Evolutionary conservation across 441 rosid genomes (phyloP), one percentile per base, ranked within the genome.

Genomic region (Euphorbia celastroides): DNA sequence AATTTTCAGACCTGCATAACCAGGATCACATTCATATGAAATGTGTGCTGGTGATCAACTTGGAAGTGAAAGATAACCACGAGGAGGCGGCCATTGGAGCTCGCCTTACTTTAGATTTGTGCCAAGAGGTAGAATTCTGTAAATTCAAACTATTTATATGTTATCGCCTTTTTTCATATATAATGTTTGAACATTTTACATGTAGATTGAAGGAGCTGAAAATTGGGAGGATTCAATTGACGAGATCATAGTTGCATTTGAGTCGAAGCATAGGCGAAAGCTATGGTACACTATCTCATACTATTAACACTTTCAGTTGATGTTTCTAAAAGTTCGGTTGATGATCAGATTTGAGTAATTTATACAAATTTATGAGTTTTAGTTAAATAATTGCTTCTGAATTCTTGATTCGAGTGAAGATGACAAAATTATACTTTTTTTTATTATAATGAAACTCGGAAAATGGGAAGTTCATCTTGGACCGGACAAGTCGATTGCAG

Each of bases 51-150:
- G 83, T 90, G 68, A 88, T 92, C 75, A 92, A 92, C 84, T 78
- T 93, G 81, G 98, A 93, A 72, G 98, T 93, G 38, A 93, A 90
- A 82, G 98, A 92, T 68, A 92, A 88, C 79, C 98, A 93, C 23
- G 97, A 93, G 72, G 98, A 90, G 77, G 98, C 96, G 54, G 97
- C 98, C 9, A 67, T 81, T 7, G 98, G 98, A 65, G 98, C 83
- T 68, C 86, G 86, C 51, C 90, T 86, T 44, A 78, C 93, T 58
- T 77, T 88, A 72, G 97, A 93, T 70, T 84, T 93, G 56, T 93
- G 98, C 78, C 90, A 82, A 78, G 89, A 86, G 88, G 95, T 88
- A 41, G 46, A 62, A 36, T 67, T 11, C 28, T 65, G 12, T 46
- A n/a, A n/a, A n/a, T 54, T 64, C 56, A 16, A 23, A 52, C 46